Conservation (phyloP, 2,329 filamentous ascomycete species). For the Pseudocercospora pini-densiflorae region DNA sequence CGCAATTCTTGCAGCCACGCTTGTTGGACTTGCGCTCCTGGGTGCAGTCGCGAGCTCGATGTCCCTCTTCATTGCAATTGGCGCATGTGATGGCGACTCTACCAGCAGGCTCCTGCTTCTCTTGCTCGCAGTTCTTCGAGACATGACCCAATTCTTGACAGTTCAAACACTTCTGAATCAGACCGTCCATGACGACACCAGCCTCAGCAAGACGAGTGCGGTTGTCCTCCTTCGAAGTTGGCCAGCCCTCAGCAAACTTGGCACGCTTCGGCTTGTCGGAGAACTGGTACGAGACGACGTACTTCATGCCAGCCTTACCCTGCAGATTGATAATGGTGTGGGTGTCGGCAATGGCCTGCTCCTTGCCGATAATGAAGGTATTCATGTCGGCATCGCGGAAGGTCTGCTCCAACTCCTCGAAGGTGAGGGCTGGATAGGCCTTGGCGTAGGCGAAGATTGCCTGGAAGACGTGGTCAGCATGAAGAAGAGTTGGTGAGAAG, state of each 20-base stretch:
- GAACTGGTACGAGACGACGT: conserved; percentile 55
- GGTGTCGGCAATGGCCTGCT: conserved; percentile 57
- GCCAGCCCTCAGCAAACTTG: conserved; percentile 55
- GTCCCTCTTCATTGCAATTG: conserved; percentile 50
- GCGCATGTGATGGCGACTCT: conserved; percentile 54
- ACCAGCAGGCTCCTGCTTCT: conserved; percentile 44
- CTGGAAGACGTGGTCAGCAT: conserved; percentile 26
- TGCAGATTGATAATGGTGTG: conserved; percentile 75
- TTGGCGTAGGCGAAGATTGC: conserved; percentile 62
- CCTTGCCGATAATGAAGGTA: conserved; percentile 67
- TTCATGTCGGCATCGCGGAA: conserved; percentile 61
- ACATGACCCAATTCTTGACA: conserved; percentile 54
- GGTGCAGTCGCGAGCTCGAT: conserved; percentile 66
- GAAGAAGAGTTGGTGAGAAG: neutral
- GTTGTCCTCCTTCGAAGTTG: conserved; percentile 54
- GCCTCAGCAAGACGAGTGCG: conserved; percentile 56
- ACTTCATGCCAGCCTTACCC: conserved; percentile 61
- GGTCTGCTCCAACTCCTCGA: conserved; percentile 63
- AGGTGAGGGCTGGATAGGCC: conserved; percentile 61
- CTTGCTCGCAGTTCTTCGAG: conserved; percentile 53
- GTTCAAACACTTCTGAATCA: conserved; percentile 56
- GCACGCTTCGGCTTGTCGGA: conserved; percentile 52
- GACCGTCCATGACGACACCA: conserved; percentile 55
- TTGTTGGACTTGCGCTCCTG: conserved; percentile 58
- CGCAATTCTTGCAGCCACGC: conserved; percentile 43